Base-by-base conservation (phyloP, 768 basidiomycete genomes). In the Rhodotorula kratochvilovae region DNA sequence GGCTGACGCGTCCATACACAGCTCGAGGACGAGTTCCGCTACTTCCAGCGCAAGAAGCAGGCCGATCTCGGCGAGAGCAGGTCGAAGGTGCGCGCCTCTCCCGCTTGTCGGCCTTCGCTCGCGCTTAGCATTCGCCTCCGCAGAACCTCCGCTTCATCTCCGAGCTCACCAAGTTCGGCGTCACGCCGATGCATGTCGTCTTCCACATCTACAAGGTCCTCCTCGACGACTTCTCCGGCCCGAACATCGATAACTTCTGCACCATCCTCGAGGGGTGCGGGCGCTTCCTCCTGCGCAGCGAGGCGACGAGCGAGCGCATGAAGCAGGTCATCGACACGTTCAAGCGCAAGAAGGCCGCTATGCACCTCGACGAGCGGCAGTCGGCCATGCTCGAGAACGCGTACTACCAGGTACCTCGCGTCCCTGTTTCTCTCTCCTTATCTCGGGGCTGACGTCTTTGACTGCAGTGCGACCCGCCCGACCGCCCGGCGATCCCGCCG, bases 131-230 rank as follows among this genome's bases (percentile, higher is more conserved):
- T 45, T 19, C 39, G 6, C 2, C 21, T 11, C 15, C 48, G 31
- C 77, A 97, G 92, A 99, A 98, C 78, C 85, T 91, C 33, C 85
- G 86, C 21, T 99, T 89, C 81, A 81, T 93, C 67, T 89, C 91
- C 10, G 95, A 90, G 80, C 82, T 99, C 76, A 94, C 94, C n/a
- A 99, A 99, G 81, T 98, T 98, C 80, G 84, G 86, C 50, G 87
- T 98, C 31, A 90, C 97, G 15, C 93, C 92, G 39, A 82, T 88
- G 7, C 93, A 98, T 79, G 84, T 95, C 66, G 92, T 98, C 77
- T 82, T 99, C 58, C 94, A 98, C 79, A 89, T 92, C 76, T 90
- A 95, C 84, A 98, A 98, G 86, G 92, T 95, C 61, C 95, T 91
- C 80, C 82, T 98, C 77, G 95, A 97, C 79, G 95, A 97, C 79